phyloP scores from a whole-genome alignment of 2,329 filamentous ascomycete species.

The Cladosporium cucumerinum region DNA sequence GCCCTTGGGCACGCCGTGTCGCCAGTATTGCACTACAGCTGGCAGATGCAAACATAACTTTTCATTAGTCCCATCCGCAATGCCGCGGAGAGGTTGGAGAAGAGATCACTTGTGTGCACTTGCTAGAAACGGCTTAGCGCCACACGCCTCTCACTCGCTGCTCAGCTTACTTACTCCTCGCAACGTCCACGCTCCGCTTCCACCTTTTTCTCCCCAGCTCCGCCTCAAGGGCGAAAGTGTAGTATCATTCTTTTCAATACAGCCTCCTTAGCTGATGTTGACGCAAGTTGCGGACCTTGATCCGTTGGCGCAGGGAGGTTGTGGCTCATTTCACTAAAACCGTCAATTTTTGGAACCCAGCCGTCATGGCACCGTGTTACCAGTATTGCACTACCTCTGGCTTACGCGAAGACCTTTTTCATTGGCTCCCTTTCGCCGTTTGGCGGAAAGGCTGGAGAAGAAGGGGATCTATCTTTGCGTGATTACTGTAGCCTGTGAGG shows the following conservation, averaged over 20 bases:
- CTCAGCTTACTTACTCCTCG: neutral
- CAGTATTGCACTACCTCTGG: constrained; percentile 4
- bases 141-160: neutral
- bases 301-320: neutral
- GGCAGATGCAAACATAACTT: no score
- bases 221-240: neutral
- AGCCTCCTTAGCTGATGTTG: neutral
- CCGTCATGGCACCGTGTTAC: neutral
- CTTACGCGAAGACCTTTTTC: neutral
- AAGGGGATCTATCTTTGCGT: neutral
- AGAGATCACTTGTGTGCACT: no score
- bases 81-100: no score
- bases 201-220: neutral
- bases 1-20: no score
- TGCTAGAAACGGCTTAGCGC: no score
- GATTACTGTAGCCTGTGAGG: neutral
- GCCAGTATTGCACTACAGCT: no score
- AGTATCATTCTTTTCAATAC: neutral
- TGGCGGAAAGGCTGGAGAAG: neutral
- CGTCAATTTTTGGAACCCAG: neutral
- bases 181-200: neutral
- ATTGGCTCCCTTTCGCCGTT: neutral
- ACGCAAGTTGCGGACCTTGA: neutral
- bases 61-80: no score
- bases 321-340: neutral